Percentiles rank a stretch among this genome's conserved stretches.
phyloP scores from a whole-genome alignment of 768 basidiomycete species.

The Fomitopsis serialis region DNA sequence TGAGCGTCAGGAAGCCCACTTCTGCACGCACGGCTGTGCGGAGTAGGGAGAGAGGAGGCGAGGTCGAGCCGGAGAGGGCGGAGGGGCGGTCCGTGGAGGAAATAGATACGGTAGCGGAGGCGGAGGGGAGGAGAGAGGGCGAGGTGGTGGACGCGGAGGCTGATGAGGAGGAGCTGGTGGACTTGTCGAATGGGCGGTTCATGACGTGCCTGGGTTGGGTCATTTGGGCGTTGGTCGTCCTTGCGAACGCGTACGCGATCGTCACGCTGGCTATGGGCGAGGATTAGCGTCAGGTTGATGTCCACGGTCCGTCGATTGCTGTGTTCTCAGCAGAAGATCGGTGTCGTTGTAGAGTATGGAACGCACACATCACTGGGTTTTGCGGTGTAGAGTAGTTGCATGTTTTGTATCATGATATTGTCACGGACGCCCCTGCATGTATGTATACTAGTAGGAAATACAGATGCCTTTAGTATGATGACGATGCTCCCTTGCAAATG shows the following conservation, averaged over 20 bases:
- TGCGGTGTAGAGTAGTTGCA: no score
- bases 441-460: neutral
- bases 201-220: slow-evolving; percentile 43
- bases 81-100: neutral
- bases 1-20: slow-evolving; percentile 47
- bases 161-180: slow-evolving; percentile 36
- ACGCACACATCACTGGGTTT: no score
- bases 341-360: no score
- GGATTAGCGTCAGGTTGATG: slow-evolving; percentile 1
- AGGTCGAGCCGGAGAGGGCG: neutral
- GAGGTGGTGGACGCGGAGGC: slow-evolving; percentile 4
- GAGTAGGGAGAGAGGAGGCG: neutral
- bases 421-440: neutral
- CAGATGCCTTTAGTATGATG: neutral
- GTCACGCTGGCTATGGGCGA: slow-evolving; percentile 46
- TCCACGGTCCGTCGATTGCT: no score
- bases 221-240: slow-evolving; percentile 61
- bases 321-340: no score
- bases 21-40: neutral
- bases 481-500: no score
- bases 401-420: neutral
- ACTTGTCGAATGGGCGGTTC: slow-evolving; percentile 59
- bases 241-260: slow-evolving; percentile 77
- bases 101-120: neutral
- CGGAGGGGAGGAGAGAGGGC: neutral